Evolutionary conservation across 805 yeast genomes (phyloP).

Genomic region (Kodamaea sagamina): DNA sequence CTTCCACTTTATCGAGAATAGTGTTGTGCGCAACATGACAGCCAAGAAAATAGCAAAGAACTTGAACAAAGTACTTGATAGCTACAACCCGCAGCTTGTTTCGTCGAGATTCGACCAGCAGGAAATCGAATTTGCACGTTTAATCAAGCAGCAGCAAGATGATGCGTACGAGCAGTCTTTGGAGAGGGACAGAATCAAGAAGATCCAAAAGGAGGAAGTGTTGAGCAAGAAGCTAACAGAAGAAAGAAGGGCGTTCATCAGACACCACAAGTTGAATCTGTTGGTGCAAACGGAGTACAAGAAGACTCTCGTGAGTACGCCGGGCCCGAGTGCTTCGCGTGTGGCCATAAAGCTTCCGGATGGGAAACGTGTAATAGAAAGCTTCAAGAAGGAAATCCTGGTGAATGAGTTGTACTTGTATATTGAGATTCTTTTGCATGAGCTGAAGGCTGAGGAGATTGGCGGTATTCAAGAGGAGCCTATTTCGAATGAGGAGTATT

Average conservation of each 20-base stretch:
- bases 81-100: slow-evolving; percentile 42
- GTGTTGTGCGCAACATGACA: slow-evolving; percentile 19
- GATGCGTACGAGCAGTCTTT: slow-evolving; percentile 43
- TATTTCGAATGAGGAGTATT: slow-evolving; percentile 25
- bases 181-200: slow-evolving; percentile 55
- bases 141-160: slow-evolving; percentile 44
- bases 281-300: slow-evolving; percentile 6
- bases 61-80: slow-evolving; percentile 26
- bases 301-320: slow-evolving; percentile 2
- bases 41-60: slow-evolving; percentile 28
- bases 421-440: slow-evolving; percentile 43
- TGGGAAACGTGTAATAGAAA: slow-evolving; percentile 52
- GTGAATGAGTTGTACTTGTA: slow-evolving; percentile 51
- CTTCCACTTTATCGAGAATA: slow-evolving; percentile 21
- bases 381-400: slow-evolving; percentile 40
- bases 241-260: slow-evolving; percentile 11
- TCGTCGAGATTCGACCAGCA: slow-evolving; percentile 39
- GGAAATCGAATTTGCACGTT: slow-evolving; percentile 41
- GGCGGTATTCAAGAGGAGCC: slow-evolving; percentile 14
- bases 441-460: slow-evolving; percentile 7
- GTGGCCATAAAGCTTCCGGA: slow-evolving; percentile 58
- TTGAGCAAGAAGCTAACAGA: slow-evolving; percentile 17
- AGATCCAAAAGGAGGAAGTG: slow-evolving; percentile 41
- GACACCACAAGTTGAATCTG: slow-evolving; percentile 1
- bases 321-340: slow-evolving; percentile 7